phyloP scores from a whole-genome alignment of 2,329 filamentous ascomycete genomes.

The Fusarium solani-melongenae region DNA sequence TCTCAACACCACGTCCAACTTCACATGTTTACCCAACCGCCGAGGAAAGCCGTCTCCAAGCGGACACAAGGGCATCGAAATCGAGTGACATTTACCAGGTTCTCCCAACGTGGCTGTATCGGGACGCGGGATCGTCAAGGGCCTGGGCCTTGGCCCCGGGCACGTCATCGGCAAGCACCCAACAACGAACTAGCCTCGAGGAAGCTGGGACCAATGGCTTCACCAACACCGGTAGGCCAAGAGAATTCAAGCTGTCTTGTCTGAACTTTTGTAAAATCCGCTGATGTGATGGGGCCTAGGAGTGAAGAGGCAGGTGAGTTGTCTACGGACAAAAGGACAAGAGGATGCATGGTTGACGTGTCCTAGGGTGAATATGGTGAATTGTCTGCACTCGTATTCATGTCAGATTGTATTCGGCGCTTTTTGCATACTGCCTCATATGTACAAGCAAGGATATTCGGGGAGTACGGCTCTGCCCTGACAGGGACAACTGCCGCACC shows the following conservation, averaged over 20 bases:
- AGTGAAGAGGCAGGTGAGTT: constrained; percentile 31
- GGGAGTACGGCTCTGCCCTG: constrained; percentile 33
- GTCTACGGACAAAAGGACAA: not conserved
- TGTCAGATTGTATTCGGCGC: not conserved
- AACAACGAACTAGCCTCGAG: constrained; percentile 19
- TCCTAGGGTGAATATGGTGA: constrained; percentile 22
- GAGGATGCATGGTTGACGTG: constrained; percentile 15
- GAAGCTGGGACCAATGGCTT: constrained; percentile 8
- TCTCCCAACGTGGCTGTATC: not conserved
- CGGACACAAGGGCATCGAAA: not conserved
- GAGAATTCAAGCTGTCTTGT: not conserved
- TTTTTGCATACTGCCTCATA: not conserved
- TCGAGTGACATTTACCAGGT: not conserved
- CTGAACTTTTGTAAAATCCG: constrained; percentile 13
- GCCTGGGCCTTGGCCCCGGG: constrained; percentile 19
- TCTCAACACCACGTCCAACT: constrained; percentile 4
- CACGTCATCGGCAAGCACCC: constrained; percentile 31
- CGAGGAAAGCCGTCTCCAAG: constrained; percentile 17
- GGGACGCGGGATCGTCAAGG: not conserved
- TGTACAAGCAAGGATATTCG: constrained; percentile 18
- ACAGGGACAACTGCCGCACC: constrained; percentile 1
- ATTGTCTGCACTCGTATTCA: not conserved
- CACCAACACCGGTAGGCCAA: constrained; percentile 5
- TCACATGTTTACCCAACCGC: not conserved
- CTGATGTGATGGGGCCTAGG: constrained; percentile 4